Conservation (phyloP, 2,329 filamentous ascomycete species). For the Didymella keratinophila region DNA sequence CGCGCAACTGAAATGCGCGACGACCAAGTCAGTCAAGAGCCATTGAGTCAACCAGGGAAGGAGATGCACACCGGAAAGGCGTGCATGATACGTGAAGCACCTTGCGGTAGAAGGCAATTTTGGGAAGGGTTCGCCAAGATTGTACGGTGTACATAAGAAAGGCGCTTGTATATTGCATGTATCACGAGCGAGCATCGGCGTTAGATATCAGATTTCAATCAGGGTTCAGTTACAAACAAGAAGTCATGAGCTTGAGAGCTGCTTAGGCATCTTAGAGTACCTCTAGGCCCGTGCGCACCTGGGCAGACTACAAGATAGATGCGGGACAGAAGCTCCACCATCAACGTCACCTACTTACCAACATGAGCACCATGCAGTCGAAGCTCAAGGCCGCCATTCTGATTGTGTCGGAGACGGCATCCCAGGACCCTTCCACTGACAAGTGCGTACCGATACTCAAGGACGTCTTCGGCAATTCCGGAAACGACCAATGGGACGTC, state of each 20-base stretch:
- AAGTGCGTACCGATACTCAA: constrained; percentile 72
- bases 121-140: constrained; percentile 9
- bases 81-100: constrained; percentile 25
- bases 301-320: constrained; percentile 10
- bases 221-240: constrained; percentile 11
- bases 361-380: constrained; percentile 44
- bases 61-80: neutral
- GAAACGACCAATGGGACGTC: constrained; percentile 75
- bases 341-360: constrained; percentile 24
- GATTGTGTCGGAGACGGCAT: constrained; percentile 89
- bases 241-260: constrained; percentile 2
- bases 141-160: constrained; percentile 45
- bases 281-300: constrained; percentile 29
- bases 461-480: constrained; percentile 72
- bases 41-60: neutral
- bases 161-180: constrained; percentile 50
- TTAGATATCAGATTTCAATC: constrained; percentile 33
- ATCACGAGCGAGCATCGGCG: constrained; percentile 43
- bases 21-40: neutral
- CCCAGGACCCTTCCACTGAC: constrained; percentile 79
- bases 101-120: constrained; percentile 2
- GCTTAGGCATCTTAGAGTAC: constrained; percentile 11
- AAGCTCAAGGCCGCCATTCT: constrained; percentile 78
- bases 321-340: constrained; percentile 34
- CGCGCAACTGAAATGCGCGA: neutral